These are phyloP conservation scores for Sphaerosporella brunnea DNA, from an alignment of 495 filamentous ascomycete genomes.

Conservation along the genomic window DNA sequence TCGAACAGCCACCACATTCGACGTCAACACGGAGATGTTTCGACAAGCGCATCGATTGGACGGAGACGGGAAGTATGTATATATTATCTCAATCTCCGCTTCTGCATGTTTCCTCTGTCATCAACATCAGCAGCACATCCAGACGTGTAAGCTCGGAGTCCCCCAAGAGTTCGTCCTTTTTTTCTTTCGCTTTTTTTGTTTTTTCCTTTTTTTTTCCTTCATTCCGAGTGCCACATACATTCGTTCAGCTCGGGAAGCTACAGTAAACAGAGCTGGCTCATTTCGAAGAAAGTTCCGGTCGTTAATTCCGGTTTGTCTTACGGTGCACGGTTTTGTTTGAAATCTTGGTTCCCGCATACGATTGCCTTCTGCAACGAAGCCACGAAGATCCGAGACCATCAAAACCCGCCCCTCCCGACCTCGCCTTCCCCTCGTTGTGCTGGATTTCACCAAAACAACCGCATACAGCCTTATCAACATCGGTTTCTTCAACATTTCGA, in stretches of 20 bases:
- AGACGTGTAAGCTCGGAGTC: not conserved
- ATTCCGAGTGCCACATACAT: not conserved
- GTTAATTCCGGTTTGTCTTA: no score
- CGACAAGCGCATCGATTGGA: no score
- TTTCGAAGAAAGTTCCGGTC: not conserved
- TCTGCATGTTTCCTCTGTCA: not conserved
- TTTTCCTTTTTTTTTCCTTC: slow-evolving; percentile 2
- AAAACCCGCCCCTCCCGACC: not conserved
- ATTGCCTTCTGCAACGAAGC: not conserved
- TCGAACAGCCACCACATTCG: no score
- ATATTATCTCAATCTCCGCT: slow-evolving; percentile 3
- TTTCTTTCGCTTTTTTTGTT: not conserved
- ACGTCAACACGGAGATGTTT: no score
- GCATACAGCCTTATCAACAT: not conserved
- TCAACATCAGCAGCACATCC: slow-evolving; percentile 2
- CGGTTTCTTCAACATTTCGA: not conserved
- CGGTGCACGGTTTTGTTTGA: no score
- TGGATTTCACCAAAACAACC: slow-evolving; percentile 1
- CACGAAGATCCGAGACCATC: not conserved
- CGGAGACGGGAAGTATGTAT: not conserved
- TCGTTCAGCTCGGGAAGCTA: slow-evolving; percentile 3
- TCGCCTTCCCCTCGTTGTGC: not conserved
- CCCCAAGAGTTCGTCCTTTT: not conserved
- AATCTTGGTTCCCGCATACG: no score
- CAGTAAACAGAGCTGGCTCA: slow-evolving; percentile 1